Conservation (phyloP, 805 yeast species). For the Saccharomyces paradoxus region DNA sequence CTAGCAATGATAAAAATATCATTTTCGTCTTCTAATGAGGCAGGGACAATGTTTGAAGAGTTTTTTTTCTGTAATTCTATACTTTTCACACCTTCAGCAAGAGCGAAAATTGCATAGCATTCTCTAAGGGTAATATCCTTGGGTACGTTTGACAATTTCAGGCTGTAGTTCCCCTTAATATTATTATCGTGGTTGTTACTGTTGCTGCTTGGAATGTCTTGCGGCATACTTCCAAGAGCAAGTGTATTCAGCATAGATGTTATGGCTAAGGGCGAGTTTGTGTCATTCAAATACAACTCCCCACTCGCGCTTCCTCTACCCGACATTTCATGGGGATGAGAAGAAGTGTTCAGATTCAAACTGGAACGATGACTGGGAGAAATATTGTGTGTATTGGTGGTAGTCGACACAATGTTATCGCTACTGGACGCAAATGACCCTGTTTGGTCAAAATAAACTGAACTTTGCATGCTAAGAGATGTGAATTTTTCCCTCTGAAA, state of each 20-base stretch:
- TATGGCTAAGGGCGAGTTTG: conserved; percentile 24
- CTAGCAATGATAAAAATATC: conserved; percentile 37
- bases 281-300: conserved; percentile 6
- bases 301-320: not conserved
- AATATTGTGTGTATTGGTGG: conserved; percentile 11
- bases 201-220: conserved; percentile 6
- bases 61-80: conserved; percentile 30
- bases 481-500: not conserved
- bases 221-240: conserved; percentile 13
- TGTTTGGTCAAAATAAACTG: conserved; percentile 10
- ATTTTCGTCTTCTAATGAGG: conserved; percentile 5
- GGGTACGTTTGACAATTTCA: conserved; percentile 52
- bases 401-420: conserved; percentile 13
- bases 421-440: conserved; percentile 17
- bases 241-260: conserved; percentile 26
- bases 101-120: conserved; percentile 56
- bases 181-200: conserved; percentile 1
- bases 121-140: conserved; percentile 57
- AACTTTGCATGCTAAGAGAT: conserved; percentile 9
- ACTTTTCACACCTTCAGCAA: conserved; percentile 54
- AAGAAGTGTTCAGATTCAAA: conserved; percentile 8
- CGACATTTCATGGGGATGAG: not conserved
- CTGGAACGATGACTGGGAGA: conserved; percentile 17
- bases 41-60: not conserved
- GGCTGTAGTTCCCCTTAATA: conserved; percentile 17